Evolutionary conservation across 2,329 filamentous ascomycete species (phyloP), one percentile per base, ranked within the genome.

Genomic region (Corniculantispora saksenae): DNA sequence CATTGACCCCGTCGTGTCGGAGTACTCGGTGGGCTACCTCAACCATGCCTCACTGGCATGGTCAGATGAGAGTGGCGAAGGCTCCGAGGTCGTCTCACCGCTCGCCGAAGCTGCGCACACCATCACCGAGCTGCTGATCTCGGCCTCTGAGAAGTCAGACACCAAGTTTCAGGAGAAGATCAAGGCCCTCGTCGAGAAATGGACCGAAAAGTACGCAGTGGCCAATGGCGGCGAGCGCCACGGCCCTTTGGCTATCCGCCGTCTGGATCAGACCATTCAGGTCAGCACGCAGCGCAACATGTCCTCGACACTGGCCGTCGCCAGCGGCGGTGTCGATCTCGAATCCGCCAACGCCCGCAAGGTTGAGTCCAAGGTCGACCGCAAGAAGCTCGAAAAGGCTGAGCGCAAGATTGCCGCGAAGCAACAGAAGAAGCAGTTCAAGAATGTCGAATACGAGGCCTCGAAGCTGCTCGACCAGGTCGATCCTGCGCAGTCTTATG

Each of bases 351-450:
- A 96, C 75, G 85, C 88, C 47, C 87, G 94, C 73, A 98, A 98
- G 81, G 92, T 99, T 66, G 95, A 99, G 81, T 98, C 94, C 72
- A 93, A 94, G 76, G 95, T 99, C 67, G 95, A 99, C 80, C 89
- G 90, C 76, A 99, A 98, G 89, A 99, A 99, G 85, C 89, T 99
- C 23, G 95, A 99, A 79, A 99, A 99, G 82, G 95, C 95, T 1
- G 95, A 99, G 81, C 87, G 92, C 70, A 99, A 99, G 83, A 95
- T 99, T 75, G 92, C 93, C 57, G 94, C 94, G 73, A 99, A 99
- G 83, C 95, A 98, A 82, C 95, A 93, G 81, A 97, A 97, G 84
- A 99, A 99, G 83, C 88, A 89, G 43, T 97, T 95, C 89, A 98
- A 98, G 85, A 97, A 91, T 64, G 95, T 99, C 71, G 92, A 97